Evolutionary conservation across 371 early-diverging fungal genomes (phyloP), one percentile per base, ranked within the genome.

Genomic region (Mortierella sp.): DNA sequence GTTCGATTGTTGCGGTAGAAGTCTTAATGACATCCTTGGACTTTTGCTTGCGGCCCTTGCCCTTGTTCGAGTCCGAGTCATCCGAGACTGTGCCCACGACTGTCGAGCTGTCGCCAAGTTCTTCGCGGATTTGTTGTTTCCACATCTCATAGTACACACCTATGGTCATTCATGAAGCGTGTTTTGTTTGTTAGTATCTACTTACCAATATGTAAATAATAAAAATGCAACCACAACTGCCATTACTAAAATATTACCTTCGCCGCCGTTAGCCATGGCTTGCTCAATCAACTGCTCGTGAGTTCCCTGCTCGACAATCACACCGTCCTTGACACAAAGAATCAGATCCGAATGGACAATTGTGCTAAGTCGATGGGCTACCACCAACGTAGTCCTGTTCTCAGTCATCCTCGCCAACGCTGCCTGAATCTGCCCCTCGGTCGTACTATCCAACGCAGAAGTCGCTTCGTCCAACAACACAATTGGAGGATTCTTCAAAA

Each of bases 301-400:
- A 21, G 93, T 96, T 38, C 99, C 99, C 16, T 91, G 91, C 84
- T 98, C 98, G 13, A 95, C 95, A 47, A 98, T 94, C 72, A 89
- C 86, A 4, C 99, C 98, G 76, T 95, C 94, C 80, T 95, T 92
- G 75, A 96, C 85, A 16, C 96, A 95, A 28, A 96, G 79, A 68
- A 96, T 96, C 82, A 93, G 79, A 81, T 96, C 96, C 2, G 95
- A 94, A 72, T 94, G 90, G 14, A 95, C 91, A 71, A 96, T 94
- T 0, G 97, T 96, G 13, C 94, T 94, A 73, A 99, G 88, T 42
- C 99, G 94, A 89, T 99, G 99, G 0, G 99, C 98, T 80, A 99
- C 96, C 14, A 98, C 94, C 16, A 99, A 89, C 1, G 99, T 98
- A 6, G 99, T 98, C 72, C 98, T 92, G 83, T 96, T 91, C 65